A percentile compares a stretch with the other conserved stretches of the same genome.
phyloP scores from a whole-genome alignment of 1,284 basidiomycete species.

The Cerioporus squamosus region DNA sequence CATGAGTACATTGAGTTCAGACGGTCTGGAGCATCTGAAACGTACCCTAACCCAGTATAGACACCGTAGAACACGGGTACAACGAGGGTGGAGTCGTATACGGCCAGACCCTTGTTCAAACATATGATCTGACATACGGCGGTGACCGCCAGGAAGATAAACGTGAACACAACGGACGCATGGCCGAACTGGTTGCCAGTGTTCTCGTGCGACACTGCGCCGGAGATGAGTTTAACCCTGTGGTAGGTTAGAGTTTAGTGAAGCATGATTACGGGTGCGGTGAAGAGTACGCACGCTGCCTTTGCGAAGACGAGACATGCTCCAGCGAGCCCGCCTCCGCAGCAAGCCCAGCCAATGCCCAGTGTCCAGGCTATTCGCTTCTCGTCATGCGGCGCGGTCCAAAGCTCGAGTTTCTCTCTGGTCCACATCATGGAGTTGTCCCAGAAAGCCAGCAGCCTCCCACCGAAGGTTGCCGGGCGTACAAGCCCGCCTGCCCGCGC shows the following conservation, averaged over 20 bases:
- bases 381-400: slow-evolving; percentile 82
- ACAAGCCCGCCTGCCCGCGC: slow-evolving; percentile 30
- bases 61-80: slow-evolving; percentile 77
- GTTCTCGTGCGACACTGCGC: slow-evolving; percentile 75
- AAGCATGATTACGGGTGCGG: slow-evolving; percentile 22
- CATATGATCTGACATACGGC: slow-evolving; percentile 91
- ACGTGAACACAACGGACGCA: slow-evolving; percentile 80
- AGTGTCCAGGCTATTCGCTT: slow-evolving; percentile 85
- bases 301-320: slow-evolving; percentile 92
- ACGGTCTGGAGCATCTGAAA: not conserved
- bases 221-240: slow-evolving; percentile 79
- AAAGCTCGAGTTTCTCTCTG: slow-evolving; percentile 68
- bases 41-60: slow-evolving; percentile 66
- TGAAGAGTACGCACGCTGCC: slow-evolving; percentile 63
- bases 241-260: not conserved
- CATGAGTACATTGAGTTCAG: not conserved
- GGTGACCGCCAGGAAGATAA: slow-evolving; percentile 77
- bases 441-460: slow-evolving; percentile 45
- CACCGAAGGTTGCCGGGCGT: slow-evolving; percentile 33
- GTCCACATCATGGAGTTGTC: slow-evolving; percentile 53
- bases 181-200: slow-evolving; percentile 87
- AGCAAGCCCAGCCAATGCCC: slow-evolving; percentile 91
- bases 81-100: slow-evolving; percentile 78
- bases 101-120: slow-evolving; percentile 83
- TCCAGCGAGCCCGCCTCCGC: slow-evolving; percentile 88